These are phyloP conservation scores for Dictyostelium citrinum DNA, from an alignment of 78 protist genomes.

Conservation along the genomic window DNA sequence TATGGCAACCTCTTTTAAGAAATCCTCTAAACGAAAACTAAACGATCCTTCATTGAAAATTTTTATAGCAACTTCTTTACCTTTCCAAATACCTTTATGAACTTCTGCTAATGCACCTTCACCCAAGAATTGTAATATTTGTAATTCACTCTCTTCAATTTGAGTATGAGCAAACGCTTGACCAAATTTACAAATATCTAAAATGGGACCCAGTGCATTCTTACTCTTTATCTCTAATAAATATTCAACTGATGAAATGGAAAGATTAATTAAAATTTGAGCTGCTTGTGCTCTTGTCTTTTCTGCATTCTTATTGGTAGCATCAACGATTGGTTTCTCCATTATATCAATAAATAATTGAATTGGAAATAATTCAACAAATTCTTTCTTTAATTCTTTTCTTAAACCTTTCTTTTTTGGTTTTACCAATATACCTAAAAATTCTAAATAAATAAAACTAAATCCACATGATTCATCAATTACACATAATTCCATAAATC, in stretches of 20 bases:
- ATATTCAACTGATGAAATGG: slow-evolving; percentile 2
- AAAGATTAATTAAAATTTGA: slow-evolving; percentile 42
- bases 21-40: slow-evolving; percentile 71
- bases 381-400: slow-evolving; percentile 17
- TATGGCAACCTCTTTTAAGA: slow-evolving; percentile 72
- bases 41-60: slow-evolving; percentile 68
- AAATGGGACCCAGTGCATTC: slow-evolving; percentile 12
- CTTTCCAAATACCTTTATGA: slow-evolving; percentile 24
- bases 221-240: slow-evolving; percentile 20
- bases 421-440: not conserved
- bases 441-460: not conserved
- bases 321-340: slow-evolving; percentile 7
- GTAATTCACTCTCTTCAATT: slow-evolving; percentile 54
- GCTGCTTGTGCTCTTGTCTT: slow-evolving; percentile 38
- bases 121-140: slow-evolving; percentile 34
- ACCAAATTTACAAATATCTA: slow-evolving; percentile 57
- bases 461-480: slow-evolving; percentile 23
- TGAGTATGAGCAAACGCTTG: slow-evolving; percentile 41
- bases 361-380: slow-evolving; percentile 22
- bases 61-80: slow-evolving; percentile 72
- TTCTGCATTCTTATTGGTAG: not conserved
- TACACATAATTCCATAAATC: slow-evolving; percentile 29
- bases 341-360: slow-evolving; percentile 24
- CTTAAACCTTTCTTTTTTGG: slow-evolving; percentile 12
- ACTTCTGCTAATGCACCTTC: slow-evolving; percentile 67